phyloP scores from a whole-genome alignment of 371 early-diverging fungal species.

The Actinomortierella wolfii region DNA sequence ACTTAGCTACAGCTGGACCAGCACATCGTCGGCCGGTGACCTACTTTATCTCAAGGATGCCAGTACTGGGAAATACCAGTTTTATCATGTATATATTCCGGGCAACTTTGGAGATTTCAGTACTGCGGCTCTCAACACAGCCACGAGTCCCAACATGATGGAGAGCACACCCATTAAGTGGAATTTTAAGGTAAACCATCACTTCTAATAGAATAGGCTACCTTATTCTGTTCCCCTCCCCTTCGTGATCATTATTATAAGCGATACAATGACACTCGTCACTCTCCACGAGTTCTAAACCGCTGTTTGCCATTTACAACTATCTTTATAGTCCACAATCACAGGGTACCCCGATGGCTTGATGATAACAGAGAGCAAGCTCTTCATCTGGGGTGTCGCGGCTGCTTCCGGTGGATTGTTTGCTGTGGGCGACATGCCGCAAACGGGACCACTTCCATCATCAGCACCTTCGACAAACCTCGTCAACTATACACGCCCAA shows the following conservation, averaged over 20 bases:
- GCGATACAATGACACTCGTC: too few relatives aligned
- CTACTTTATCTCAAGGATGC: slow-evolving; percentile 9
- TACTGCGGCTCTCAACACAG: slow-evolving; percentile 5
- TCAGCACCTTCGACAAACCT: slow-evolving; percentile 3
- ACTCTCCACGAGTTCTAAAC: too few relatives aligned
- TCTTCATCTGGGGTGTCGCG: slow-evolving; percentile 6
- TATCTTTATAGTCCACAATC: not conserved
- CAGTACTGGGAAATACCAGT: not conserved
- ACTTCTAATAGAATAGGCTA: too few relatives aligned
- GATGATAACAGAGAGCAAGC: slow-evolving; percentile 1
- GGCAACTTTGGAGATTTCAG: slow-evolving; percentile 6
- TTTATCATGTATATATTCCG: not conserved
- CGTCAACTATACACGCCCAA: slow-evolving; percentile 4
- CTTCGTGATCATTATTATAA: not conserved
- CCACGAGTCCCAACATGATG: slow-evolving; percentile 10
- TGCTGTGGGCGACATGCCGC: not conserved
- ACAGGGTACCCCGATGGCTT: slow-evolving; percentile 4
- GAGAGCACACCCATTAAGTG: slow-evolving; percentile 7
- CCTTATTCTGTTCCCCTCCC: not conserved
- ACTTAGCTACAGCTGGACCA: slow-evolving; percentile 8
- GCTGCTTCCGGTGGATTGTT: too few relatives aligned
- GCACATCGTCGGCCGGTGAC: not conserved
- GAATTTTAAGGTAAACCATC: not conserved
- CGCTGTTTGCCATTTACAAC: too few relatives aligned
- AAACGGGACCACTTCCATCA: slow-evolving; percentile 9